phyloP scores from a whole-genome alignment of 1,139 yeast species.

The Geotrichum candidum region DNA sequence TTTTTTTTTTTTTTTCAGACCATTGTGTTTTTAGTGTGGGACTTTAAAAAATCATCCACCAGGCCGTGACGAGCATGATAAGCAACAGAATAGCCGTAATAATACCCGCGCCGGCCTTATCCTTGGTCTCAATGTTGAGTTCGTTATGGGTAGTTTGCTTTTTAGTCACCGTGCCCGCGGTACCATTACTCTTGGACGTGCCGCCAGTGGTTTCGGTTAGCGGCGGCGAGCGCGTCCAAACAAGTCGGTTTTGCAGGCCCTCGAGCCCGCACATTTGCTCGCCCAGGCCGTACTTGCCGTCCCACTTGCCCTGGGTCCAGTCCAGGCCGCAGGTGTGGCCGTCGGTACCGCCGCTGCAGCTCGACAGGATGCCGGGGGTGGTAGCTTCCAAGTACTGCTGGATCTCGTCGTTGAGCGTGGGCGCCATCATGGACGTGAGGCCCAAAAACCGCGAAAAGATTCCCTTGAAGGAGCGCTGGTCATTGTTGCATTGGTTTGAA shows the following conservation, averaged over 20 bases:
- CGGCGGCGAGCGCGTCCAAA: slow-evolving; percentile 39
- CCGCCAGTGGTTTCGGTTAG: slow-evolving; percentile 44
- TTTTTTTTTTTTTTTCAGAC: too few relatives aligned
- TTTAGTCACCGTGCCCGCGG: slow-evolving; percentile 29
- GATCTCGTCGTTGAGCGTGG: slow-evolving; percentile 52
- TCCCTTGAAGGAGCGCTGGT: slow-evolving; percentile 87
- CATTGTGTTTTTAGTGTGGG: too few relatives aligned
- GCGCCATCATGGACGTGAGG: slow-evolving; percentile 65
- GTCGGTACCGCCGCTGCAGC: slow-evolving; percentile 78
- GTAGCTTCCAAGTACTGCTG: slow-evolving; percentile 50
- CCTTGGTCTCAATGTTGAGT: slow-evolving; percentile 38
- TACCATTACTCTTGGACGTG: slow-evolving; percentile 36
- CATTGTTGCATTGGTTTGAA: slow-evolving; percentile 60
- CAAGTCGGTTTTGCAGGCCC: slow-evolving; percentile 52
- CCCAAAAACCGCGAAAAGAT: slow-evolving; percentile 73
- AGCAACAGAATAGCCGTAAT: slow-evolving; percentile 68
- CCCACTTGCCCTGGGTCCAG: slow-evolving; percentile 72
- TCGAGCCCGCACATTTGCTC: slow-evolving; percentile 90
- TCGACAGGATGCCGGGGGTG: slow-evolving; percentile 75
- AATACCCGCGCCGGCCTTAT: slow-evolving; percentile 81
- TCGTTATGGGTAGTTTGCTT: slow-evolving; percentile 1
- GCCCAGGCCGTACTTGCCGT: slow-evolving; percentile 75
- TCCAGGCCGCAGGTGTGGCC: slow-evolving; percentile 85
- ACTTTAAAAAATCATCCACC: slow-evolving; percentile 54
- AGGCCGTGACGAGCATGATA: slow-evolving; percentile 55